Base-by-base conservation (phyloP, 495 filamentous ascomycete species). In the Neurospora tetrasperma region DNA sequence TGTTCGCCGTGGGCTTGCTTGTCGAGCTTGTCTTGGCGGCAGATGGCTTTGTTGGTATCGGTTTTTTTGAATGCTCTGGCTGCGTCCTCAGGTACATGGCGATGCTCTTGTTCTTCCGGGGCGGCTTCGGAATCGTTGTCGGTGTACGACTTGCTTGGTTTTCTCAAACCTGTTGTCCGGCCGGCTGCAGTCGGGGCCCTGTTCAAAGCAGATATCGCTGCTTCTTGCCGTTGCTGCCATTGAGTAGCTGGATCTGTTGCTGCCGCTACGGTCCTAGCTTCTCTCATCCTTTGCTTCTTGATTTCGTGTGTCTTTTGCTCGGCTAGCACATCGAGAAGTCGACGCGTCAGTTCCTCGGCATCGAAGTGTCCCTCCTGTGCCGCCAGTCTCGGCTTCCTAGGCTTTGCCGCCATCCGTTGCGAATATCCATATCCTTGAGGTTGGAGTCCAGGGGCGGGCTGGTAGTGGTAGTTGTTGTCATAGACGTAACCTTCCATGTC, bases 21-120 rank as follows among this genome's bases (percentile, higher is more conserved):
- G 46, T 54, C 18, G 14, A 42, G 43, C 43, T 46, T 75, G 42
- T 80, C 71, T 69, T 73, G 73, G 38, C 79, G 73, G 39, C 79
- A 80, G 79, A 83, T 83, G 42, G 75, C 44, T 27, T 81, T 79
- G 8, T 79, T 77, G 0, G 85, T 86, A 11, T 84, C 81, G 6
- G 86, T 87, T 20, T 83, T 76, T 27, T 81, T 78, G 73, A 88
- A 88, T 69, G 86, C 82, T 8, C 81, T 74, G 8, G 86, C 85
- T 6, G 86, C 85, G 48, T 84, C 78, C 20, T 79, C 79, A 40
- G 86, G 85, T 11, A 86, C 77, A 71, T 87, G 80, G 69, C 75
- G 79, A 54, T 80, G 75, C 12, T 74, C 71, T 14, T 68, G 12
- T 16, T 77, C 79, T 31, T 79, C 75, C 40, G 40, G 9, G 31